Conservation (phyloP, 495 filamentous ascomycete genomes). For the Tirmania nivea region DNA sequence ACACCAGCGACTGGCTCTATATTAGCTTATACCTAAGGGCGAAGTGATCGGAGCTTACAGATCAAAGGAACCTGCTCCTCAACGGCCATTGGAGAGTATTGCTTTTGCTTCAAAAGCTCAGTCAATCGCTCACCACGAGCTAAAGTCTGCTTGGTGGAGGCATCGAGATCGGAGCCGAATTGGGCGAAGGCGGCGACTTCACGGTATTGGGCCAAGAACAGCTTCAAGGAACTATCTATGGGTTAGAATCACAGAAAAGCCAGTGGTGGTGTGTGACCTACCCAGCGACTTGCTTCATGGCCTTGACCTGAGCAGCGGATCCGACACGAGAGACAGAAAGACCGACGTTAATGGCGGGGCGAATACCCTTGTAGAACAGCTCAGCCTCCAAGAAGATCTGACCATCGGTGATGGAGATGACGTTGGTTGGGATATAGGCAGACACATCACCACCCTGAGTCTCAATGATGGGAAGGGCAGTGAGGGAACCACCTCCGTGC, state of each 20-base stretch:
- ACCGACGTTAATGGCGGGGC: slow-evolving; percentile 99
- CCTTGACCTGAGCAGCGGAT: slow-evolving; percentile 98
- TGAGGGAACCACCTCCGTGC: slow-evolving; percentile 87
- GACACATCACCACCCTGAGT: slow-evolving; percentile 99
- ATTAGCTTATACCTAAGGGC: neutral
- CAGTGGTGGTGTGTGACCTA: neutral
- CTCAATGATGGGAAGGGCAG: slow-evolving; percentile 95
- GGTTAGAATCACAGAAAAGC: neutral
- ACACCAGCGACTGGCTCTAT: slow-evolving; percentile 50
- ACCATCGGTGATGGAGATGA: slow-evolving; percentile 99
- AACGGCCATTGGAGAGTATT: slow-evolving; percentile 96
- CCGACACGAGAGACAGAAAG: slow-evolving; percentile 99
- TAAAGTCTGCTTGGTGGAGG: slow-evolving; percentile 95
- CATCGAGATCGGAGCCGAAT: slow-evolving; percentile 99
- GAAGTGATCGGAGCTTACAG: slow-evolving; percentile 21
- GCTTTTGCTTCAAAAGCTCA: slow-evolving; percentile 50
- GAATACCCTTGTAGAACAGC: slow-evolving; percentile 99
- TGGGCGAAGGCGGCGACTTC: slow-evolving; percentile 98
- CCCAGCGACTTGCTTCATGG: slow-evolving; percentile 98
- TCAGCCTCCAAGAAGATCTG: slow-evolving; percentile 99
- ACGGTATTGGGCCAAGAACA: slow-evolving; percentile 99
- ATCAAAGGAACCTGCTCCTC: slow-evolving; percentile 99
- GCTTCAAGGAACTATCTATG: slow-evolving; percentile 60
- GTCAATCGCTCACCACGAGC: slow-evolving; percentile 93
- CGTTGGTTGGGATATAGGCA: slow-evolving; percentile 99